phyloP scores from a whole-genome alignment of 2,329 filamentous ascomycete genomes.

The Fusarium brachygibbosum region DNA sequence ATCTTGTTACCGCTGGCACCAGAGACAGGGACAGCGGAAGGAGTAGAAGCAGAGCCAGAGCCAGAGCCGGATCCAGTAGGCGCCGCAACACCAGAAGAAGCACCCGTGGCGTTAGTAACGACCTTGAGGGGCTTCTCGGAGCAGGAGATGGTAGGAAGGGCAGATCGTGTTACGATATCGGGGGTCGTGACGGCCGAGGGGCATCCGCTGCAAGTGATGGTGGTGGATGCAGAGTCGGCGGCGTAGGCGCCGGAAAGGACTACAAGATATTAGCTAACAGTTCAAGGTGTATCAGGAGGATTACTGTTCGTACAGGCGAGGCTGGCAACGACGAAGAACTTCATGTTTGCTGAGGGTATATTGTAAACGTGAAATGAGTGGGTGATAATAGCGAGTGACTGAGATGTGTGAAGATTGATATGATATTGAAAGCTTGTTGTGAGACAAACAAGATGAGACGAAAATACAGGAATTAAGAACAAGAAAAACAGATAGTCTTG shows the following conservation, averaged over 20 bases:
- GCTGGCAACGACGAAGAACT: slow-evolving; percentile 23
- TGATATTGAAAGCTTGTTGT: not conserved
- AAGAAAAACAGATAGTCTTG: not conserved
- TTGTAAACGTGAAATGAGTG: slow-evolving; percentile 20
- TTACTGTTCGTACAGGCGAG: slow-evolving; percentile 24
- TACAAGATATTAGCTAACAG: not conserved
- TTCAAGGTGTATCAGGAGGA: fast-evolving
- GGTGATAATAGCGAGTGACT: slow-evolving; percentile 13
- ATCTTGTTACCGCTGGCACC: slow-evolving; percentile 28
- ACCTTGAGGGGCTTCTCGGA: slow-evolving; percentile 23
- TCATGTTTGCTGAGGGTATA: slow-evolving; percentile 31
- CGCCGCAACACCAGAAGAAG: slow-evolving; percentile 13
- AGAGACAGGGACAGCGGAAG: slow-evolving; percentile 17
- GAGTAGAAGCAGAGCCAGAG: slow-evolving; percentile 19
- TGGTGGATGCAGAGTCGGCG: slow-evolving; percentile 34
- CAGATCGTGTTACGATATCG: slow-evolving; percentile 38
- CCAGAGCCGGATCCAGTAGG: slow-evolving; percentile 24
- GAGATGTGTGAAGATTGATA: not conserved
- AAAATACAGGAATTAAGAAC: slow-evolving; percentile 3
- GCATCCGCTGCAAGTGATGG: slow-evolving; percentile 31
- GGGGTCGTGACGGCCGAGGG: slow-evolving; percentile 14
- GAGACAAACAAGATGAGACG: not conserved
- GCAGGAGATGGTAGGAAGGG: slow-evolving; percentile 31
- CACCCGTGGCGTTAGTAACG: slow-evolving; percentile 9
- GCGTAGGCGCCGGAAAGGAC: slow-evolving; percentile 32